Evolutionary conservation across 805 yeast species (phyloP).

Genomic region (Candida corydali): DNA sequence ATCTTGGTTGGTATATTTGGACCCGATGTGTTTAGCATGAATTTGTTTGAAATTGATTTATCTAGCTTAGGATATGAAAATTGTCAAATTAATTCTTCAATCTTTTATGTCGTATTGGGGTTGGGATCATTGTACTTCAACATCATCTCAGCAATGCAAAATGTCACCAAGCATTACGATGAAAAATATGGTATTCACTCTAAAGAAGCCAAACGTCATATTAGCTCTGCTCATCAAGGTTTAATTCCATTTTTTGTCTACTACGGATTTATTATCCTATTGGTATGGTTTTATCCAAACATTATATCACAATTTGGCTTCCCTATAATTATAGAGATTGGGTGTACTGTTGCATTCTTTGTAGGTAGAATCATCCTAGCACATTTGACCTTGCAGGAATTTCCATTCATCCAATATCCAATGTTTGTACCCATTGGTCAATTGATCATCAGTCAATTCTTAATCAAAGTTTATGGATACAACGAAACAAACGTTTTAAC

Average conservation of each 20-base stretch:
- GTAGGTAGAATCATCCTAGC: conserved; percentile 91
- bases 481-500: conserved; percentile 41
- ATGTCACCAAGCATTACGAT: conserved; percentile 48
- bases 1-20: conserved; percentile 66
- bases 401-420: conserved; percentile 72
- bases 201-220: conserved; percentile 25
- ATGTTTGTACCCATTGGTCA: conserved; percentile 61
- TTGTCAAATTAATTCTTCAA: conserved; percentile 35
- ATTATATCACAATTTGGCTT: conserved; percentile 41
- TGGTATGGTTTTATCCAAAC: conserved; percentile 50
- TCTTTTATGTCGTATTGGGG: conserved; percentile 48
- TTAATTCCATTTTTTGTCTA: conserved; percentile 65
- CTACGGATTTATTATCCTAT: conserved; percentile 43
- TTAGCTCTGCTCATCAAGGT: conserved; percentile 46
- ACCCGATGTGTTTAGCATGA: conserved; percentile 58
- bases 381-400: conserved; percentile 75
- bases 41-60: conserved; percentile 38
- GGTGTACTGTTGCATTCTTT: conserved; percentile 70
- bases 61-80: conserved; percentile 24
- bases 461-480: conserved; percentile 33
- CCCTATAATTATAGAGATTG: conserved; percentile 66
- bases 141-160: conserved; percentile 61
- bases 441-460: conserved; percentile 28
- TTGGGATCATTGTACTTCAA: conserved; percentile 57
- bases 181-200: conserved; percentile 19